phyloP scores from a whole-genome alignment of 805 yeast genomes.

The Saccharomycopsis guyanensis region DNA sequence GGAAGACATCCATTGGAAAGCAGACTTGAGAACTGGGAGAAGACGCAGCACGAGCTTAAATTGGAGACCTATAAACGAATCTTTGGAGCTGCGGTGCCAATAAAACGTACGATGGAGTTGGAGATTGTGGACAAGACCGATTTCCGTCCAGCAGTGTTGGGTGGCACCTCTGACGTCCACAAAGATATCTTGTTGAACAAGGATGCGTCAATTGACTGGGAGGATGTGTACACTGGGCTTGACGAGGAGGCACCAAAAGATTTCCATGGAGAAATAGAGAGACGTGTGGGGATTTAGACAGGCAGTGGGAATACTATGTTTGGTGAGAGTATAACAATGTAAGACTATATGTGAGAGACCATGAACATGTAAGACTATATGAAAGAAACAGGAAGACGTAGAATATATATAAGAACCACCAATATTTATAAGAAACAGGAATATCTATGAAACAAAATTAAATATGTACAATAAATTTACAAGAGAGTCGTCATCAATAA shows the following conservation, averaged over 20 bases:
- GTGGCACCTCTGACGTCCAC: slow-evolving; percentile 55
- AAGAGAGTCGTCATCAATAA: too few relatives aligned
- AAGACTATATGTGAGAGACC: background rate
- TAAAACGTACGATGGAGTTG: slow-evolving; percentile 85
- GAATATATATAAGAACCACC: too few relatives aligned
- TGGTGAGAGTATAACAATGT: too few relatives aligned
- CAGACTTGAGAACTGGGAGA: slow-evolving; percentile 74
- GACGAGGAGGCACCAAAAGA: slow-evolving; percentile 33
- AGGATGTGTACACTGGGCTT: slow-evolving; percentile 68
- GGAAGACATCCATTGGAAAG: slow-evolving; percentile 82
- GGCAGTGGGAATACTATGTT: background rate
- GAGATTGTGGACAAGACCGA: slow-evolving; percentile 63
- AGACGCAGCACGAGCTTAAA: slow-evolving; percentile 58
- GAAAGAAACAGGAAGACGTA: background rate
- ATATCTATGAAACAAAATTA: too few relatives aligned
- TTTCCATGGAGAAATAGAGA: slow-evolving; percentile 72
- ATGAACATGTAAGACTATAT: background rate
- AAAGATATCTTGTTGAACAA: slow-evolving; percentile 71
- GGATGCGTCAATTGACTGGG: slow-evolving; percentile 84
- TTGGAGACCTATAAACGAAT: slow-evolving; percentile 74
- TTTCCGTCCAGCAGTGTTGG: slow-evolving; percentile 56
- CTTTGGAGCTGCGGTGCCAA: slow-evolving; percentile 92
- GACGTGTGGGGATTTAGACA: slow-evolving; percentile 44
- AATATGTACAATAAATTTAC: too few relatives aligned
- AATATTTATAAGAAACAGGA: too few relatives aligned